Percentiles rank a stretch among this genome's conserved stretches.
These are phyloP conservation scores for Xanthoceras sorbifolium DNA, from an alignment of 345 rosid species.

Conservation along the genomic window DNA sequence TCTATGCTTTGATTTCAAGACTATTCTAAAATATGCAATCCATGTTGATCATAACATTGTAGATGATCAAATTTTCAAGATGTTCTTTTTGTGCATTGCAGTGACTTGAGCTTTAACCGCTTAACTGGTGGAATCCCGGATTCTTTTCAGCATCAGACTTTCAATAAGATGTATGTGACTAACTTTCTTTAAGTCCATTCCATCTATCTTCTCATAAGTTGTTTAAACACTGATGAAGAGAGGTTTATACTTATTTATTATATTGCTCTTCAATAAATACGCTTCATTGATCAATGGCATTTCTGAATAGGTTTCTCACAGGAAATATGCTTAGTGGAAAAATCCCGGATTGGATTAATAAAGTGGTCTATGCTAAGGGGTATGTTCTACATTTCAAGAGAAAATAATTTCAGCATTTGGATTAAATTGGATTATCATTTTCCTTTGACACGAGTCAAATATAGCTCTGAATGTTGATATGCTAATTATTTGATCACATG, in stretches of 20 bases:
- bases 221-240: not conserved
- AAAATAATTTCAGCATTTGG: not conserved
- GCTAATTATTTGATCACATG: too few species aligned
- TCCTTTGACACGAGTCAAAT: too few species aligned
- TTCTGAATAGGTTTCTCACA: constrained; percentile 5
- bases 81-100: not conserved
- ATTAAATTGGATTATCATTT: not conserved
- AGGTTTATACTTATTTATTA: not conserved
- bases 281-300: too few species aligned
- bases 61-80: not conserved
- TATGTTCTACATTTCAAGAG: not conserved
- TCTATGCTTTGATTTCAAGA: not conserved
- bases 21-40: not conserved
- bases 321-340: constrained; percentile 10
- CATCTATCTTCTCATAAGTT: not conserved
- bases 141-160: not conserved
- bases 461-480: too few species aligned
- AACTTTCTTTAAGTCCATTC: not conserved
- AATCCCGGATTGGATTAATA: not conserved
- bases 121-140: constrained; percentile 11
- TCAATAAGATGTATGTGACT: not conserved
- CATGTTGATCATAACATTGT: not conserved
- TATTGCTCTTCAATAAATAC: not conserved
- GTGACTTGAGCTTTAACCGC: constrained; percentile 19
- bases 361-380: not conserved